Evolutionary conservation across 495 filamentous ascomycete species (phyloP).

Genomic region (Glarea lozoyensis): DNA sequence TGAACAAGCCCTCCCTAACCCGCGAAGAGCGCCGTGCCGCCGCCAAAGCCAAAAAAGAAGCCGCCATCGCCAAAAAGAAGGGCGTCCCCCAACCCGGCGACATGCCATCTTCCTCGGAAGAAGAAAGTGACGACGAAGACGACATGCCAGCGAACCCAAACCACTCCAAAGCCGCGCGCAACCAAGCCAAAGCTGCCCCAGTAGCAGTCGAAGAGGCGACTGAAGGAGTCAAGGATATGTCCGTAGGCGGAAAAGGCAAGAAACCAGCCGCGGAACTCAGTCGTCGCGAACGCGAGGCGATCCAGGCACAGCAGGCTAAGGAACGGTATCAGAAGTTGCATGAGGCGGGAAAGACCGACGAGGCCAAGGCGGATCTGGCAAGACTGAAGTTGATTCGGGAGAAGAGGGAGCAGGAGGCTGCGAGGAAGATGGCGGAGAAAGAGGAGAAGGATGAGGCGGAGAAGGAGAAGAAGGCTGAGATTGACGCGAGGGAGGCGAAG

Average conservation of each 20-base stretch:
- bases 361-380: constrained; percentile 88
- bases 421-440: constrained; percentile 55
- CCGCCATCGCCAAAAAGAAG: constrained; percentile 66
- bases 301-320: constrained; percentile 79
- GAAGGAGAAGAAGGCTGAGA: constrained; percentile 38
- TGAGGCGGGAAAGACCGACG: constrained; percentile 92
- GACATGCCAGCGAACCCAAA: constrained; percentile 83
- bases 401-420: constrained; percentile 76
- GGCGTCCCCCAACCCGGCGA: constrained; percentile 69
- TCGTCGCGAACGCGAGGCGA: constrained; percentile 78
- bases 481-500: constrained; percentile 31
- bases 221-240: constrained; percentile 37
- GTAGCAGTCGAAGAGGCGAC: constrained; percentile 34
- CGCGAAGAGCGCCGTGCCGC: constrained; percentile 83
- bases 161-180: constrained; percentile 64
- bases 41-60: constrained; percentile 87
- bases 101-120: constrained; percentile 62
- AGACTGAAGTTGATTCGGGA: constrained; percentile 71
- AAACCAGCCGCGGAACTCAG: constrained; percentile 49
- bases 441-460: constrained; percentile 60
- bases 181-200: constrained; percentile 30
- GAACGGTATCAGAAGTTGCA: constrained; percentile 92
- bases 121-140: constrained; percentile 52
- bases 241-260: constrained; percentile 26
- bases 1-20: constrained; percentile 44